A percentile compares a stretch with the other conserved stretches of the same genome.
phyloP scores from a whole-genome alignment of 495 filamentous ascomycete genomes.

The Acidomyces sp. region DNA sequence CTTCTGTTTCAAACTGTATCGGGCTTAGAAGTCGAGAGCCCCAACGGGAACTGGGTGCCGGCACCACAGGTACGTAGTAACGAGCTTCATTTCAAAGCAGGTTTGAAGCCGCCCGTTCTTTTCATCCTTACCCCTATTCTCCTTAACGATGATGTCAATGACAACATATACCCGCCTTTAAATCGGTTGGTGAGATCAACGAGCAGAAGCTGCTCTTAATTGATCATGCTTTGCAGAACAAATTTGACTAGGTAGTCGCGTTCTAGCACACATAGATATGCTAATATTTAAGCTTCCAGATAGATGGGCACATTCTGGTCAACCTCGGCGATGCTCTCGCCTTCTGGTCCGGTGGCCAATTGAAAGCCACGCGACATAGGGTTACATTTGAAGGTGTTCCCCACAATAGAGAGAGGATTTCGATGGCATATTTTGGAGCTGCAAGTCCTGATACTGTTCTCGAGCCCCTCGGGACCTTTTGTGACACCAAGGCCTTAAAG shows the following conservation, averaged over 20 bases:
- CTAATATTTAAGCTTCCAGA: too few relatives aligned
- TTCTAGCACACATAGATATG: too few relatives aligned
- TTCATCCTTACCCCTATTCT: too few relatives aligned
- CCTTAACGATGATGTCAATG: too few relatives aligned
- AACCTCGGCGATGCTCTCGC: conserved; percentile 12
- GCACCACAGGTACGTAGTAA: too few relatives aligned
- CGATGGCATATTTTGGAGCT: conserved; percentile 11
- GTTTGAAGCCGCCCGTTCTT: too few relatives aligned
- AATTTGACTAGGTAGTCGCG: too few relatives aligned
- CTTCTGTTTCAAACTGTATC: conserved; percentile 10
- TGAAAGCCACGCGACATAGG: conserved; percentile 10
- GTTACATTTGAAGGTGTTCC: conserved; percentile 8
- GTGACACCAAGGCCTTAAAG: neutral
- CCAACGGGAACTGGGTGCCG: conserved; percentile 5
- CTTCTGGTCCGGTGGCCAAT: conserved; percentile 10
- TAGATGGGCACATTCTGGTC: conserved; percentile 4
- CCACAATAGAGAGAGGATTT: conserved; percentile 7
- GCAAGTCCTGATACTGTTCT: conserved; percentile 7
- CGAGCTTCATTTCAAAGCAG: too few relatives aligned
- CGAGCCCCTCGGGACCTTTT: neutral
- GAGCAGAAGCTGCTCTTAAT: too few relatives aligned
- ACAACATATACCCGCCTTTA: too few relatives aligned
- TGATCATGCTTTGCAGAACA: too few relatives aligned
- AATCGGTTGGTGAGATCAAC: too few relatives aligned
- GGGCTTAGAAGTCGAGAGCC: conserved; percentile 6